A percentile compares a stretch with the other conserved stretches of the same genome.
Conservation (phyloP, 202 grass and related monocot species). For the Setaria viridis region DNA sequence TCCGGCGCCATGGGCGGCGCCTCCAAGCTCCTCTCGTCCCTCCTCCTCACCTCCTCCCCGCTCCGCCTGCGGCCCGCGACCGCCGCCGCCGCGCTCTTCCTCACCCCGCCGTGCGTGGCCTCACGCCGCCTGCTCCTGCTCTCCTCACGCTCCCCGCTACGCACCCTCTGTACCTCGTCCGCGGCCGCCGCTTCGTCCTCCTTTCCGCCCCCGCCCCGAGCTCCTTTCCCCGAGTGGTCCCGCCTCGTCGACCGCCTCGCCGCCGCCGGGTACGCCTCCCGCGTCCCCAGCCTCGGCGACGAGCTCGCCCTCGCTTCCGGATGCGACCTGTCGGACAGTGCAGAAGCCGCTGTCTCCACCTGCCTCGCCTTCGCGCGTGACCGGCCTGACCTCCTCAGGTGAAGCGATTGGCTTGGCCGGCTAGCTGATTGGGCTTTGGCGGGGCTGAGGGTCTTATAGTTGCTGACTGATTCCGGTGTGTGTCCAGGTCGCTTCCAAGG, state of each 20-base stretch:
- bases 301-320: conserved; percentile 36
- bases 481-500: conserved; percentile 64
- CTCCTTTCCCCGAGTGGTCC: conserved; percentile 62
- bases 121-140: conserved; percentile 47
- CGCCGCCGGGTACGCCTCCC: conserved; percentile 53
- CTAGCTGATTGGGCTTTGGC: conserved; percentile 16
- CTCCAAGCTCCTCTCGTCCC: conserved; percentile 67
- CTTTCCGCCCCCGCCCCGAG: conserved; percentile 13
- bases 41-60: conserved; percentile 66
- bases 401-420: conserved; percentile 26
- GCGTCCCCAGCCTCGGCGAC: conserved; percentile 3
- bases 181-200: conserved; percentile 5
- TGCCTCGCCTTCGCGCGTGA: conserved; percentile 78
- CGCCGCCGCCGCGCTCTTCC: conserved; percentile 52
- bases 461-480: conserved; percentile 5
- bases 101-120: conserved; percentile 38
- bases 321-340: conserved; percentile 46
- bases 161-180: conserved; percentile 31
- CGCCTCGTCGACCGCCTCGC: conserved; percentile 65
- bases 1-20: conserved; percentile 70
- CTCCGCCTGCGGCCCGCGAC: conserved; percentile 56
- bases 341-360: conserved; percentile 49
- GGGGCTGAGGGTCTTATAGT: background rate
- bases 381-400: conserved; percentile 79
- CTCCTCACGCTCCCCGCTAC: conserved; percentile 17